These are phyloP conservation scores for Hordeum pubiflorum DNA, from an alignment of 202 grass and related monocot species.

Conservation along the genomic window DNA sequence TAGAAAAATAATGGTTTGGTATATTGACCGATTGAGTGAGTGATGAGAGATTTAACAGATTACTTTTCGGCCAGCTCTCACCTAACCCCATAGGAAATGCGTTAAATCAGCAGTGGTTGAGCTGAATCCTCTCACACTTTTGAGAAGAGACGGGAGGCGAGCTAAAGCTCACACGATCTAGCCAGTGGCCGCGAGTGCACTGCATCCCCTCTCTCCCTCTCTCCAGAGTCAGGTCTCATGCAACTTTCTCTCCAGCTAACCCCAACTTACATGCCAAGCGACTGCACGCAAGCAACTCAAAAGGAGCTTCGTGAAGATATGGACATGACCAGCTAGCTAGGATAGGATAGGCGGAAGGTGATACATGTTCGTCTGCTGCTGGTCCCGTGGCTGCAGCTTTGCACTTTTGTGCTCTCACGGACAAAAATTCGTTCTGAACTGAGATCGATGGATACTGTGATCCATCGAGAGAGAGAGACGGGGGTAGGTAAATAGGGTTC, in stretches of 20 bases:
- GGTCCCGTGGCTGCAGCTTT: background rate
- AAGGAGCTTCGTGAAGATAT: background rate
- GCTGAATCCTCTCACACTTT: background rate
- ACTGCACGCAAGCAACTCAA: conserved; percentile 15
- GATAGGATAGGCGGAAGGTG: background rate
- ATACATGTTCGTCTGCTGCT: background rate
- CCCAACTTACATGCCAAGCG: conserved; percentile 34
- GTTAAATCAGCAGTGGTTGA: conserved; percentile 35
- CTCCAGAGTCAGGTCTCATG: too few species aligned
- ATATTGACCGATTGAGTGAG: background rate
- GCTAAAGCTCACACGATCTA: background rate
- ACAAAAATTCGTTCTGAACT: background rate
- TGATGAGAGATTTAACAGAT: background rate
- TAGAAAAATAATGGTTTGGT: background rate
- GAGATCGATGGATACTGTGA: too few species aligned
- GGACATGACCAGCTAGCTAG: background rate
- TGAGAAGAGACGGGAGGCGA: background rate
- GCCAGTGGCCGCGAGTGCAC: background rate
- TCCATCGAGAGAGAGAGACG: too few species aligned
- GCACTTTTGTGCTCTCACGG: background rate
- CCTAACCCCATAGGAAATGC: background rate
- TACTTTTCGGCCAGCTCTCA: background rate
- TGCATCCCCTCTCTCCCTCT: background rate
- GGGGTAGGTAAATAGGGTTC: background rate
- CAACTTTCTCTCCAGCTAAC: background rate